A percentile compares a stretch with the other conserved stretches of the same genome.
These are phyloP conservation scores for Albifimbria verrucaria DNA, from an alignment of 2,329 filamentous ascomycete genomes.

Conservation along the genomic window DNA sequence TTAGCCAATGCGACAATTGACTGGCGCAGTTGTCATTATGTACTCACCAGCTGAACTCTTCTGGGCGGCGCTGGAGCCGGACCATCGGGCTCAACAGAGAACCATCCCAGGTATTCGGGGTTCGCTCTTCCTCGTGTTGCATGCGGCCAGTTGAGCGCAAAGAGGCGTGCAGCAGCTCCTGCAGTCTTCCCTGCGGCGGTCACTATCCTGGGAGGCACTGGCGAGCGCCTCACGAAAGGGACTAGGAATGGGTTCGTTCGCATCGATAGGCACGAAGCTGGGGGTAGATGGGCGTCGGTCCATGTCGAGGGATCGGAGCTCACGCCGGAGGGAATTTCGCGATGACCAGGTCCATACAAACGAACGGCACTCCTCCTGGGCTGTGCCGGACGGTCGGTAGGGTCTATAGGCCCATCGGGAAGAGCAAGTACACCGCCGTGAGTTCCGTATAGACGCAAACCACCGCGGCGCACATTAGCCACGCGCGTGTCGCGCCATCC, in stretches of 20 bases:
- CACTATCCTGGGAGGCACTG: slow-evolving; percentile 9
- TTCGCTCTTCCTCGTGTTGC: slow-evolving; percentile 9
- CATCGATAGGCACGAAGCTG: not conserved
- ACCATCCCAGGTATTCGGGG: slow-evolving; percentile 17
- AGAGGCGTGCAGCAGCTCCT: slow-evolving; percentile 23
- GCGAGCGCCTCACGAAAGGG: not conserved
- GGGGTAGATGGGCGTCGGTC: not conserved
- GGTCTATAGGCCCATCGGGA: not conserved
- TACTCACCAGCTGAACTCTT: too few relatives aligned
- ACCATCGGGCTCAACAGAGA: slow-evolving; percentile 16
- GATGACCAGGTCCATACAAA: not conserved
- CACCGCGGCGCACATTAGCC: slow-evolving; percentile 24
- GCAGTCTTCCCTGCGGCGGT: slow-evolving; percentile 21
- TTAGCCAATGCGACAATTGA: too few relatives aligned
- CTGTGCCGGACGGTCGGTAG: not conserved
- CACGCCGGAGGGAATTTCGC: not conserved
- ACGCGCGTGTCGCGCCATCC: slow-evolving; percentile 25
- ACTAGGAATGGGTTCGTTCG: not conserved
- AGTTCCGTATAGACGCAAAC: slow-evolving; percentile 22
- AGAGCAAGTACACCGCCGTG: slow-evolving; percentile 16
- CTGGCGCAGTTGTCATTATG: too few relatives aligned
- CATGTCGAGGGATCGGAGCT: not conserved
- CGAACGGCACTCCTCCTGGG: not conserved
- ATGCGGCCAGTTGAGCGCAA: slow-evolving; percentile 13
- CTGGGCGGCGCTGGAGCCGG: too few relatives aligned